Percentiles rank a stretch among this genome's conserved stretches.
Evolutionary conservation across 106 monocot species (phyloP).

Genomic region (Vanilla planifolia): DNA sequence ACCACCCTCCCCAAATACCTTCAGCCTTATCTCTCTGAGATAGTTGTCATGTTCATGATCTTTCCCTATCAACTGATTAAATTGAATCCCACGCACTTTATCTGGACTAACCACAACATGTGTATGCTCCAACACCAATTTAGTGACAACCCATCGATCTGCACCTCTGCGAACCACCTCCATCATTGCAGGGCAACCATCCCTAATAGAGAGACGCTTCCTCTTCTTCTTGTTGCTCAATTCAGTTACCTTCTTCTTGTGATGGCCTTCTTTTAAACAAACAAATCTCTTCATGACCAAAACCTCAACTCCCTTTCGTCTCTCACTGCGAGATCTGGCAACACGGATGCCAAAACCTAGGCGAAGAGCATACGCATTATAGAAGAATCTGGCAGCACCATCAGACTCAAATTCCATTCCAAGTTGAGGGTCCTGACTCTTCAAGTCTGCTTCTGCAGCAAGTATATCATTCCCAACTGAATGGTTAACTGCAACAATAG

Average conservation of each 20-base stretch:
- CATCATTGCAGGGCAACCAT: conserved; percentile 74
- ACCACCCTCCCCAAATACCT: conserved; percentile 50
- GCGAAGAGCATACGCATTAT: conserved; percentile 48
- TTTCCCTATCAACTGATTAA: conserved; percentile 32
- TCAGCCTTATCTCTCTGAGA: conserved; percentile 39
- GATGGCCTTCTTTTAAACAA: conserved; percentile 65
- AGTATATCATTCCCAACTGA: conserved; percentile 18
- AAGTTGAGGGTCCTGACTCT: conserved; percentile 26
- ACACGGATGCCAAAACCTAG: conserved; percentile 68
- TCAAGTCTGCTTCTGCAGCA: conserved; percentile 19
- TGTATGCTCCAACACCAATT: conserved; percentile 57
- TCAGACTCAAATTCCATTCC: conserved; percentile 75
- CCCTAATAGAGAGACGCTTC: conserved; percentile 55
- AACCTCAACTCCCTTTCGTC: conserved; percentile 49
- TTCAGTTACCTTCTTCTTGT: conserved; percentile 50
- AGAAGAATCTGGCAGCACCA: conserved; percentile 39
- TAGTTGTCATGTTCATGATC: conserved; percentile 32
- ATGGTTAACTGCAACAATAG: not conserved
- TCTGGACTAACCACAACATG: conserved; percentile 56
- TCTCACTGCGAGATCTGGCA: conserved; percentile 56
- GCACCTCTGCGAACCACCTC: conserved; percentile 56
- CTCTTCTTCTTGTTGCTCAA: conserved; percentile 43
- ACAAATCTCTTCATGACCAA: conserved; percentile 73
- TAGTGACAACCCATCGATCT: conserved; percentile 59
- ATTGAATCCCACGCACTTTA: conserved; percentile 41